Evolutionary conservation across 2,329 filamentous ascomycete species (phyloP).

Genomic region (Colletotrichum caudatum): DNA sequence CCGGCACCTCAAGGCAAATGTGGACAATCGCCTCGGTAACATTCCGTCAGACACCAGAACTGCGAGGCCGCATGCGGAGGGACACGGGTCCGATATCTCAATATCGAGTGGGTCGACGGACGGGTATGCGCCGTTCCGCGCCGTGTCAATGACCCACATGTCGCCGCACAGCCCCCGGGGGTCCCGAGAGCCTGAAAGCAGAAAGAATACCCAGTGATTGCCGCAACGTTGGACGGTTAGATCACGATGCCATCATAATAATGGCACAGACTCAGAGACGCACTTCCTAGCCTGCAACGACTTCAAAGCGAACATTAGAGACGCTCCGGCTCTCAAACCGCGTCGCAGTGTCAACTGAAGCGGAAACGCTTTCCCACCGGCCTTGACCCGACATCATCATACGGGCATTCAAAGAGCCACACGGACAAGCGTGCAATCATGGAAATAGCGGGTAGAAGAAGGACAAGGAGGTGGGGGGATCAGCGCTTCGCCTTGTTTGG

Average conservation of each 20-base stretch:
- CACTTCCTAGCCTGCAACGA: neutral
- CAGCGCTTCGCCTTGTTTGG: neutral
- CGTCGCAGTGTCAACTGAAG: neutral
- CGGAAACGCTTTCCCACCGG: neutral
- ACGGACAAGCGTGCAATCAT: neutral
- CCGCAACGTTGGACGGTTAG: neutral
- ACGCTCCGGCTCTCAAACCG: neutral
- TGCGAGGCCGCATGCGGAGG: neutral
- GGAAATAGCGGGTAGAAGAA: too few relatives aligned
- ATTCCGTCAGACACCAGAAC: too few relatives aligned
- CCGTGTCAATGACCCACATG: neutral
- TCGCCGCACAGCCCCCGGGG: neutral
- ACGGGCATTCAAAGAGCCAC: neutral
- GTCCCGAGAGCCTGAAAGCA: neutral
- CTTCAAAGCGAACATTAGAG: neutral
- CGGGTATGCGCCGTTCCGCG: neutral
- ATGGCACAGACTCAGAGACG: too few relatives aligned
- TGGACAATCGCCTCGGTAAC: neutral
- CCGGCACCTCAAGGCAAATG: neutral
- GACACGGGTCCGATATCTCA: neutral
- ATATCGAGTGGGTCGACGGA: rapidly evolving
- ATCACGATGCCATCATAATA: neutral
- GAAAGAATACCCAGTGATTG: neutral
- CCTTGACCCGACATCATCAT: neutral
- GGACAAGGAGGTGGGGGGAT: too few relatives aligned